These are phyloP conservation scores for Colletotrichum sp. DNA, from an alignment of 2,329 filamentous ascomycete species.

Conservation along the genomic window DNA sequence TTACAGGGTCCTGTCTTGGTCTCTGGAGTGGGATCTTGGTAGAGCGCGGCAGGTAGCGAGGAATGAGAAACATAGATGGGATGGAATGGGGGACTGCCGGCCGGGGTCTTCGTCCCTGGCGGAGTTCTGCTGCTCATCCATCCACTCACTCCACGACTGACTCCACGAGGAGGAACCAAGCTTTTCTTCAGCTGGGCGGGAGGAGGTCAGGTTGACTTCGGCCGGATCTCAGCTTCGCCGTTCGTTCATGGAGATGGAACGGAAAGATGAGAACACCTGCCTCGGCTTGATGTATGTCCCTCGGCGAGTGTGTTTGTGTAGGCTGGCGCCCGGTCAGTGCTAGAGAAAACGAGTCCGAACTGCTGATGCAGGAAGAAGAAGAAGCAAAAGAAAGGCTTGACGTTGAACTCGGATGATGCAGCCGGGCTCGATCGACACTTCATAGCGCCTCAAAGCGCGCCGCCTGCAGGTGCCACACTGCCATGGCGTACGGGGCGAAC, in stretches of 20 bases:
- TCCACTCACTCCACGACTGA: neutral
- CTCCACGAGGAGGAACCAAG: neutral
- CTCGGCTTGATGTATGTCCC: neutral
- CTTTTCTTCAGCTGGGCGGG: neutral
- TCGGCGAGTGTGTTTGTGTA: neutral
- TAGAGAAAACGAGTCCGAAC: neutral
- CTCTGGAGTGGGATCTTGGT: neutral
- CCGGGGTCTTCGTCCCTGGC: neutral
- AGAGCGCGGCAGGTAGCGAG: neutral
- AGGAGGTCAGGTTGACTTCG: neutral
- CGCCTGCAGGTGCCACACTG: neutral
- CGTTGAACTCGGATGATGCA: conserved; percentile 12
- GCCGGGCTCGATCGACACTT: conserved; percentile 1
- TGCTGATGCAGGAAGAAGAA: neutral
- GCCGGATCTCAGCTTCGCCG: neutral
- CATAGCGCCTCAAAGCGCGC: conserved; percentile 13
- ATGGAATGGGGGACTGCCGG: neutral
- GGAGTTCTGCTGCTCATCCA: neutral
- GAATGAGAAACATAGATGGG: conserved; percentile 10
- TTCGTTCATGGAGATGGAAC: neutral
- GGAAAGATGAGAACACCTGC: neutral
- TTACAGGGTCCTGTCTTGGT: neutral
- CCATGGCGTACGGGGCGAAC: neutral
- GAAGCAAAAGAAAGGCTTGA: neutral
- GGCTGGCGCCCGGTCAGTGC: neutral